These are phyloP conservation scores for Draba incana DNA, from an alignment of 345 rosid species.

Conservation along the genomic window DNA sequence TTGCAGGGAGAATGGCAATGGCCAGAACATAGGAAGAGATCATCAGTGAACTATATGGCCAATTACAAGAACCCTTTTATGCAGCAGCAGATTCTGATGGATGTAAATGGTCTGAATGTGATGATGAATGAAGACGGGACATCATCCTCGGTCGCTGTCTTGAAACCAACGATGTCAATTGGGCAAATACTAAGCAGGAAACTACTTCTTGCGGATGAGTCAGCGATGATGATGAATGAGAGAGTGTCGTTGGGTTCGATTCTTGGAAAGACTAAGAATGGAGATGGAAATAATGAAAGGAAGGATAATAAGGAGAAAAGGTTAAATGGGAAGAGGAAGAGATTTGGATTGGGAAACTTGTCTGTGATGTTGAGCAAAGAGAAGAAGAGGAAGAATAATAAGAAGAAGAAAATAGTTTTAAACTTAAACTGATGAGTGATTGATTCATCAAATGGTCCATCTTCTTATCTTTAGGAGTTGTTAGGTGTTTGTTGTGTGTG, in stretches of 20 bases:
- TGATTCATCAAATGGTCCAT: background rate
- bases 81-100: constrained; percentile 45
- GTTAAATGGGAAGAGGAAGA: constrained; percentile 70
- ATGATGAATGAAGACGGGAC: constrained; percentile 34
- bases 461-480: constrained; percentile 16
- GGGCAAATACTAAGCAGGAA: constrained; percentile 93
- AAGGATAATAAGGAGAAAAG: constrained; percentile 21
- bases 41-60: constrained; percentile 45
- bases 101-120: constrained; percentile 36
- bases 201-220: constrained; percentile 69
- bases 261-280: constrained; percentile 39
- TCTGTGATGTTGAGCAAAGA: constrained; percentile 71
- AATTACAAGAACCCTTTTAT: constrained; percentile 58
- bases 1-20: constrained; percentile 49
- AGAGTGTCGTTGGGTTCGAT: constrained; percentile 83
- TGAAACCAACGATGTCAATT: constrained; percentile 76
- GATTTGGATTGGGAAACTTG: constrained; percentile 70
- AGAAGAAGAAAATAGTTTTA: constrained; percentile 60
- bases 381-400: constrained; percentile 51
- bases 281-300: constrained; percentile 6
- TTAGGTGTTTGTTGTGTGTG: too few relatives aligned
- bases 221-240: constrained; percentile 49
- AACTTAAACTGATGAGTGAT: constrained; percentile 52
- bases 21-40: constrained; percentile 49
- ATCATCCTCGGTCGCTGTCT: constrained; percentile 46